A percentile compares a stretch with the other conserved stretches of the same genome.
These are phyloP conservation scores for Aegilops tauschii DNA, from an alignment of 176 grass and related monocot genomes.

Conservation along the genomic window DNA sequence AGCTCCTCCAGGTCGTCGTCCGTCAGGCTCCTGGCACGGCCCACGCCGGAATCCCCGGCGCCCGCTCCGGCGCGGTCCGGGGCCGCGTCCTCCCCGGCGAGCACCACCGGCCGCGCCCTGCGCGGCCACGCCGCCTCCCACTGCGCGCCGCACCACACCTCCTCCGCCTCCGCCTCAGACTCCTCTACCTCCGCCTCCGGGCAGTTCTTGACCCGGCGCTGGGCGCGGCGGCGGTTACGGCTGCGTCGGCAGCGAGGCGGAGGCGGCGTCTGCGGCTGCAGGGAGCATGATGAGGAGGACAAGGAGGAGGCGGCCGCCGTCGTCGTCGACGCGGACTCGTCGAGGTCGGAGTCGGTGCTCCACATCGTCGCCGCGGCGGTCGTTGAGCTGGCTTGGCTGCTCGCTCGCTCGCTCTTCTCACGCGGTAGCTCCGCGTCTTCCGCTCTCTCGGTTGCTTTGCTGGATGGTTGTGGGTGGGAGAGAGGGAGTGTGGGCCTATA, in stretches of 20 bases:
- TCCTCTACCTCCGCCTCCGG: background rate
- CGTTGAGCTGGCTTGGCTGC: background rate
- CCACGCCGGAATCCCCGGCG: background rate
- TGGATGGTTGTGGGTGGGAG: background rate
- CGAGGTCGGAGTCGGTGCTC: constrained; percentile 40
- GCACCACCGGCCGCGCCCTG: constrained; percentile 24
- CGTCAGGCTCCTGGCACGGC: constrained; percentile 39
- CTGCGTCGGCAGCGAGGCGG: background rate
- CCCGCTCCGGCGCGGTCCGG: background rate
- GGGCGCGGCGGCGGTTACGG: background rate
- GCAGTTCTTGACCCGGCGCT: background rate
- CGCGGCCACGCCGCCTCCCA: constrained; percentile 14
- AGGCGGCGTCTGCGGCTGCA: background rate
- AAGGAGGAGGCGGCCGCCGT: background rate
- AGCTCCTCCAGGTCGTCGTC: constrained; percentile 57
- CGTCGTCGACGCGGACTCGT: background rate
- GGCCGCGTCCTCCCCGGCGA: background rate
- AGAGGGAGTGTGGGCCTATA: background rate
- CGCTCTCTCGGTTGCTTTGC: background rate
- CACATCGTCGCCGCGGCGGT: constrained; percentile 5
- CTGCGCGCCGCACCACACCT: constrained; percentile 28
- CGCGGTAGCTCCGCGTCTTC: constrained; percentile 9
- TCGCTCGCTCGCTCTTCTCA: background rate
- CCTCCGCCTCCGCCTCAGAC: background rate
- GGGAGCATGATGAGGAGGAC: background rate